These are phyloP conservation scores for Blastocystis sp. DNA, from an alignment of 352 stramenopile genomes.

Conservation along the genomic window DNA sequence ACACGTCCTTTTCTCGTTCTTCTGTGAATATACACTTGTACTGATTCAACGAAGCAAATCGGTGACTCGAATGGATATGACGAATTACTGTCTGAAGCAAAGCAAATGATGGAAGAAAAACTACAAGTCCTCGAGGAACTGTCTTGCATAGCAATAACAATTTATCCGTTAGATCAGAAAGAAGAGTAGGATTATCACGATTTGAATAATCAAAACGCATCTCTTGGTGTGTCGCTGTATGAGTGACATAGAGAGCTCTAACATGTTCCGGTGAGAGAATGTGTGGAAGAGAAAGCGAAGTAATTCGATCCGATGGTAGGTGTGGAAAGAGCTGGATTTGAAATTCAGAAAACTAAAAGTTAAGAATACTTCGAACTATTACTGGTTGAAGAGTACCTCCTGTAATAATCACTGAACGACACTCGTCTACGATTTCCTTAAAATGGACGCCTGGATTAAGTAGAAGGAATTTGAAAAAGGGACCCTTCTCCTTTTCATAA, in stretches of 20 bases:
- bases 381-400: constrained; percentile 94
- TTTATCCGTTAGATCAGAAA: constrained; percentile 82
- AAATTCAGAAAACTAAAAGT: constrained; percentile 74
- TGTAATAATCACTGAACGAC: constrained; percentile 87
- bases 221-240: constrained; percentile 76
- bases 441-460: constrained; percentile 88
- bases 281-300: constrained; percentile 94
- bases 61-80: constrained; percentile 76
- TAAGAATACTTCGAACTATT: neutral
- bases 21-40: constrained; percentile 87
- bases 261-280: constrained; percentile 89
- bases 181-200: constrained; percentile 71
- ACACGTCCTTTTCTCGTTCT: constrained; percentile 83
- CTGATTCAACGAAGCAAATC: constrained; percentile 75
- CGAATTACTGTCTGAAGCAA: constrained; percentile 83
- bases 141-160: constrained; percentile 70
- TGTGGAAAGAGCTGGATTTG: constrained; percentile 84
- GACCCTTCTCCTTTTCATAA: constrained; percentile 15
- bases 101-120: constrained; percentile 93
- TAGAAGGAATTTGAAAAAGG: constrained; percentile 83
- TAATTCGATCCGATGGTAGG: constrained; percentile 73
- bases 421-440: constrained; percentile 84
- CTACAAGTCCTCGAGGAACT: constrained; percentile 86
- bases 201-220: constrained; percentile 87
- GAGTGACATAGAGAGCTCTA: constrained; percentile 69